Evolutionary conservation across 169 alveolate species (phyloP).

Genomic region (Besnoitia besnoiti): DNA sequence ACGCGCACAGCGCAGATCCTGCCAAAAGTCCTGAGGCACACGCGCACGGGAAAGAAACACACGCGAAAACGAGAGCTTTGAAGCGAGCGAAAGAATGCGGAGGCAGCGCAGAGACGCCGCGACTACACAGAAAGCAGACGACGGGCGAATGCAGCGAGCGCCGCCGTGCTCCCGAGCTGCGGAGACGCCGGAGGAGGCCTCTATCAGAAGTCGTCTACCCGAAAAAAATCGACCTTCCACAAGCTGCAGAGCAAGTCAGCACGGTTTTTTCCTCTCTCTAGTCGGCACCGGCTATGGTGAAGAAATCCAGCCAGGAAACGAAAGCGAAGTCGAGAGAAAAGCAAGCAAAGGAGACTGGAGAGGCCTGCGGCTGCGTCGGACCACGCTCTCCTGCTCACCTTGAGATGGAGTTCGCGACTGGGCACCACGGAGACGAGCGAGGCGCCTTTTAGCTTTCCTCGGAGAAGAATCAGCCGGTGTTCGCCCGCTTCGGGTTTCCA

Average conservation of each 20-base stretch:
- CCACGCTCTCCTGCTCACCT: not conserved
- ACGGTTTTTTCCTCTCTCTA: no score
- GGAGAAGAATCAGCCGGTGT: not conserved
- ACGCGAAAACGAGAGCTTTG: not conserved
- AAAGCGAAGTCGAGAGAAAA: no score
- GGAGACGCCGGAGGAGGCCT: no score
- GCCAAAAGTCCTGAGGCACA: not conserved
- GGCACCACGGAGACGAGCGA: not conserved
- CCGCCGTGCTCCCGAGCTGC: no score
- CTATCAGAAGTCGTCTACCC: no score
- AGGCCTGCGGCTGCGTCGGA: not conserved
- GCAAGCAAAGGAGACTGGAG: no score
- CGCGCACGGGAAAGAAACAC: not conserved
- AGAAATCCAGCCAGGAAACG: no score
- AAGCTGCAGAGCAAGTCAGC: no score
- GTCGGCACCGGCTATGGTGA: no score
- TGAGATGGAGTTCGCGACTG: not conserved
- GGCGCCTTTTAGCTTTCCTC: not conserved
- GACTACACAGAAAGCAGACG: no score
- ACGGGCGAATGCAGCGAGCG: no score
- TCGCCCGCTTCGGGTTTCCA: not conserved
- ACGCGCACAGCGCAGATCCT: not conserved
- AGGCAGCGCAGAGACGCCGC: not conserved
- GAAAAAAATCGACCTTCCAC: no score
- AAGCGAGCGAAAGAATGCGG: not conserved